phyloP scores from a whole-genome alignment of 1,284 basidiomycete species.

The Sanghuangporus sanghuang region DNA sequence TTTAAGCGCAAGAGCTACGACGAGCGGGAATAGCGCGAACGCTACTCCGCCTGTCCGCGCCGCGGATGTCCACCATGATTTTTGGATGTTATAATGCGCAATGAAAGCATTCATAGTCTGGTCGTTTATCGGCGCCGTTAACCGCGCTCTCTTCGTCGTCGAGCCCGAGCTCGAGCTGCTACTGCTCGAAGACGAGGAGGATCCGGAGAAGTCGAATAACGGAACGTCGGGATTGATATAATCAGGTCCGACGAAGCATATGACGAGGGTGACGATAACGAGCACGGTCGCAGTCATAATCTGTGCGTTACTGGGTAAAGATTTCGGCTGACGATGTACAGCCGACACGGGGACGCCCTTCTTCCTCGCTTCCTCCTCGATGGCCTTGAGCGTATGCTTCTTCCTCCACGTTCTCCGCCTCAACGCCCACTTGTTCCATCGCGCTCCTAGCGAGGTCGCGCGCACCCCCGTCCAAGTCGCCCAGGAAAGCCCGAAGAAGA shows the following conservation, averaged over 20 bases:
- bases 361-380: conserved; percentile 17
- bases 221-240: conserved; percentile 58
- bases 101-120: conserved; percentile 26
- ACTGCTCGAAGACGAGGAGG: background rate
- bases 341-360: conserved; percentile 10
- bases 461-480: conserved; percentile 38
- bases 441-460: conserved; percentile 40
- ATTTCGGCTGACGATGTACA: conserved; percentile 38
- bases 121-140: conserved; percentile 22
- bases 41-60: conserved; percentile 72
- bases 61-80: conserved; percentile 76
- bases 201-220: conserved; percentile 36
- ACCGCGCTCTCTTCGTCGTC: conserved; percentile 20
- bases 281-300: conserved; percentile 44
- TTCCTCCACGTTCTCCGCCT: conserved; percentile 47
- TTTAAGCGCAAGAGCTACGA: conserved; percentile 76
- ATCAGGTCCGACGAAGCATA: conserved; percentile 66
- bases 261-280: conserved; percentile 36
- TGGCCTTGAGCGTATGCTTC: conserved; percentile 31
- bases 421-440: conserved; percentile 52
- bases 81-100: conserved; percentile 59
- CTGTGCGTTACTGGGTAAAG: conserved; percentile 60
- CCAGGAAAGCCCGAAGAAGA: conserved; percentile 36
- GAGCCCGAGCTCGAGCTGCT: conserved; percentile 10
- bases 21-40: conserved; percentile 75